Conservation (phyloP, 1,139 yeast genomes). For the Saccharomycopsis hybrid region DNA sequence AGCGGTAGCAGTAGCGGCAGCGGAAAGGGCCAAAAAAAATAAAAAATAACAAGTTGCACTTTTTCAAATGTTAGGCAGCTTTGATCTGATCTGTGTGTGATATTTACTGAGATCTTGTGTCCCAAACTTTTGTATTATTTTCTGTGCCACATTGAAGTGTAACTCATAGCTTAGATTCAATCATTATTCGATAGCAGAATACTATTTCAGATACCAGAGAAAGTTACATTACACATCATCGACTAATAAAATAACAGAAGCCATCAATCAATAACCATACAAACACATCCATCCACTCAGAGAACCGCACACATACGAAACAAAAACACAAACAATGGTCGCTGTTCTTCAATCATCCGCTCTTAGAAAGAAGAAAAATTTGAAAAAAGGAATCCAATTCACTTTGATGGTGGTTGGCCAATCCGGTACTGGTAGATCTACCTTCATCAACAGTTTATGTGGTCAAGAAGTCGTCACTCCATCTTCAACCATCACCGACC, state of each 20-base stretch:
- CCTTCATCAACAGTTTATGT: slow-evolving; percentile 81
- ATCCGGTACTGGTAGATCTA: slow-evolving; percentile 77
- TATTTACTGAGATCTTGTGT: no score
- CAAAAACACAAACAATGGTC: slow-evolving; percentile 26
- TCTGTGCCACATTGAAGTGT: no score
- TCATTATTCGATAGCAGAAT: no score
- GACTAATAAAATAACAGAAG: not conserved
- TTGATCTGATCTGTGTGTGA: no score
- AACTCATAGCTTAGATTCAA: no score
- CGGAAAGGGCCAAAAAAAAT: no score
- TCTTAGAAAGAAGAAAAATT: slow-evolving; percentile 65
- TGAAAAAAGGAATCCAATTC: slow-evolving; percentile 81
- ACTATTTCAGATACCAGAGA: no score
- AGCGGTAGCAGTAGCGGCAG: no score
- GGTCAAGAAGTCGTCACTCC: slow-evolving; percentile 71
- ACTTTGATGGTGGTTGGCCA: slow-evolving; percentile 79
- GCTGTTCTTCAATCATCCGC: slow-evolving; percentile 37
- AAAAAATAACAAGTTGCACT: no score
- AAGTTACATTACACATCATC: no score
- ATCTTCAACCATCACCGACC: slow-evolving; percentile 40
- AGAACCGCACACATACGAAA: not conserved
- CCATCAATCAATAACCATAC: not conserved
- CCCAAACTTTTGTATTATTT: no score
- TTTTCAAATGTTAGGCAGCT: no score
- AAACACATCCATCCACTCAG: not conserved